Percentiles rank a stretch among this genome's conserved stretches.
Evolutionary conservation across 2,329 filamentous ascomycete species (phyloP).

Genomic region (Arthrobotrys conoides): DNA sequence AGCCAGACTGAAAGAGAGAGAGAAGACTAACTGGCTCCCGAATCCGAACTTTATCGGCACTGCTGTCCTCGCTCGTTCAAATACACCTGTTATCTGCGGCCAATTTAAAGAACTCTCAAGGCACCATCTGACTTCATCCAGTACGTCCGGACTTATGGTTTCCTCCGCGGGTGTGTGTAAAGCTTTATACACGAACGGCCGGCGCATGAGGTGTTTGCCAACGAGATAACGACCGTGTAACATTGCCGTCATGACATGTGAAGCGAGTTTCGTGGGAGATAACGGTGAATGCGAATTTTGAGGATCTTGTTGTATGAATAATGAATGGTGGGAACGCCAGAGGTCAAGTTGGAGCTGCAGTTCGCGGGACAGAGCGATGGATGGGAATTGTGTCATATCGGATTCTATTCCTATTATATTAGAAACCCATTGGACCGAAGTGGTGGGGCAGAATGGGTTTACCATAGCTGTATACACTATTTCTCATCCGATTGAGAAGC

Average conservation of each 20-base stretch:
- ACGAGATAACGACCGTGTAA: constrained; percentile 53
- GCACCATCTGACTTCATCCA: constrained; percentile 54
- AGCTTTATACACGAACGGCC: constrained; percentile 55
- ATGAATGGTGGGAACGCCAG: constrained; percentile 71
- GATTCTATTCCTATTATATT: constrained; percentile 66
- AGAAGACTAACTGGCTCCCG: constrained; percentile 48
- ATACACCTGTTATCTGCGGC: constrained; percentile 57
- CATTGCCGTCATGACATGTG: constrained; percentile 55
- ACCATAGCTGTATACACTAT: constrained; percentile 71
- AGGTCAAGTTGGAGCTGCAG: constrained; percentile 73
- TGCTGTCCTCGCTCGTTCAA: constrained; percentile 53
- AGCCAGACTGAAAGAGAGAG: not conserved
- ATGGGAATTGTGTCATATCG: constrained; percentile 66
- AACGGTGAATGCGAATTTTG: constrained; percentile 40
- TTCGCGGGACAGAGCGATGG: constrained; percentile 70
- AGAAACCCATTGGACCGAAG: not conserved
- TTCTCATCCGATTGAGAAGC: constrained; percentile 71
- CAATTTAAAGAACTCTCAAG: constrained; percentile 54
- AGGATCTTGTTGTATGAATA: constrained; percentile 67
- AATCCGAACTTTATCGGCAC: constrained; percentile 59
- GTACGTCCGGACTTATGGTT: constrained; percentile 39
- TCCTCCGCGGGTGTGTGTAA: constrained; percentile 43
- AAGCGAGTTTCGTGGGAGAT: constrained; percentile 50
- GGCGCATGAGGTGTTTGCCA: constrained; percentile 56
- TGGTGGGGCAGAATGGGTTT: constrained; percentile 50